Evolutionary conservation across 177 flowering plant species (phyloP).

Genomic region (Vitis hybrid): DNA sequence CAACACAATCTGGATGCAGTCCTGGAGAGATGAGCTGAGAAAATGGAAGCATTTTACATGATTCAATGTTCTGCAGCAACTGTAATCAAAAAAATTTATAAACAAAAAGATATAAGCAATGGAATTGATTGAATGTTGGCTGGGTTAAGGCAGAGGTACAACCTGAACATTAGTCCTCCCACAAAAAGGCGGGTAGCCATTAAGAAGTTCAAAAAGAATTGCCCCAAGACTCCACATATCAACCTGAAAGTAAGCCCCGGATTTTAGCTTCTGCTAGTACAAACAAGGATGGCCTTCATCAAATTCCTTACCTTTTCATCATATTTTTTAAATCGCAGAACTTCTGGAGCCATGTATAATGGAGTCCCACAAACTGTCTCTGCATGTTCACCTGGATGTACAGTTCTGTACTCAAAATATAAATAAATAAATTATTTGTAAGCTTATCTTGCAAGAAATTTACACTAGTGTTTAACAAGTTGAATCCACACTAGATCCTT

Average conservation of each 20-base stretch:
- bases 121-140: too few species aligned
- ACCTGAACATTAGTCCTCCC: constrained; percentile 73
- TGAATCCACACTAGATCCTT: not conserved
- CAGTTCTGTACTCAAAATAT: constrained; percentile 22
- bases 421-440: not conserved
- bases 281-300: not conserved
- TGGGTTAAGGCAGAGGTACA: not conserved
- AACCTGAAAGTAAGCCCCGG: constrained; percentile 29
- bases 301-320: constrained; percentile 48
- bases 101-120: too few species aligned
- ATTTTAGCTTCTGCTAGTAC: not conserved
- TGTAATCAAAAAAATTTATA: constrained; percentile 15
- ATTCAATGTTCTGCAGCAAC: constrained; percentile 49
- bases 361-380: constrained; percentile 72
- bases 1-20: constrained; percentile 48
- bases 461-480: not conserved
- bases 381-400: constrained; percentile 39
- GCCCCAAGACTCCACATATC: constrained; percentile 75
- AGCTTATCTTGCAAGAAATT: constrained; percentile 1
- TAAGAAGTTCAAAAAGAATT: constrained; percentile 64
- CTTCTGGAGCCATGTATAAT: constrained; percentile 74
- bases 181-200: constrained; percentile 57
- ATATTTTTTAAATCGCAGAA: constrained; percentile 54
- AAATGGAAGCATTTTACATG: constrained; percentile 43
- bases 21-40: constrained; percentile 32